These are phyloP conservation scores for Elsinoe australis DNA, from an alignment of 2,329 filamentous ascomycete species.

Conservation along the genomic window DNA sequence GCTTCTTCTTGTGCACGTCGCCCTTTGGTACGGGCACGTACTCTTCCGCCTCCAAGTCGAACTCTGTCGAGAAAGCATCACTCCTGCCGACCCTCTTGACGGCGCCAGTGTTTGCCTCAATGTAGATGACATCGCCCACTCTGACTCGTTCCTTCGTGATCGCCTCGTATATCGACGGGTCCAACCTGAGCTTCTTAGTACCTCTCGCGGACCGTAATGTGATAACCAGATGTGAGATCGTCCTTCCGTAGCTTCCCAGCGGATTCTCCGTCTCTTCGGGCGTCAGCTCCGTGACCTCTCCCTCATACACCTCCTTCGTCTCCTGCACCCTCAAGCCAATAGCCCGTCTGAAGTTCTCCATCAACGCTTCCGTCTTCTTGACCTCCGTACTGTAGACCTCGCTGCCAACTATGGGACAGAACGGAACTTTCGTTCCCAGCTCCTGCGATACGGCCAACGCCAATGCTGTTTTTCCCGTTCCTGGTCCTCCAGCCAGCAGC, in stretches of 20 bases:
- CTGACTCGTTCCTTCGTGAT: constrained; percentile 97
- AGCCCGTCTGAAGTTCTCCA: constrained; percentile 97
- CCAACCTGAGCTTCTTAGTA: constrained; percentile 93
- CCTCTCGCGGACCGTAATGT: constrained; percentile 92
- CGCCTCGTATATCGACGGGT: constrained; percentile 97
- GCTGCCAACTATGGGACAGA: constrained; percentile 95
- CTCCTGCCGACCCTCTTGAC: constrained; percentile 95
- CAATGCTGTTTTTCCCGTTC: constrained; percentile 93
- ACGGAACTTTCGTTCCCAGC: constrained; percentile 94
- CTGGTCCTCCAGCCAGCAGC: constrained; percentile 84
- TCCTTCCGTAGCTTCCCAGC: constrained; percentile 91
- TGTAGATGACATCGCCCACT: constrained; percentile 96
- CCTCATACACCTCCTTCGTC: constrained; percentile 98
- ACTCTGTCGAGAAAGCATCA: constrained; percentile 95
- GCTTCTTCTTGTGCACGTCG: constrained; percentile 99
- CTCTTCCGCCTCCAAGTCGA: constrained; percentile 96
- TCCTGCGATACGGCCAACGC: constrained; percentile 95
- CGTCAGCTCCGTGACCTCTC: constrained; percentile 94
- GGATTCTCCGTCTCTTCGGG: constrained; percentile 98
- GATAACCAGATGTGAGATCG: constrained; percentile 90
- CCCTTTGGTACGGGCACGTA: constrained; percentile 98
- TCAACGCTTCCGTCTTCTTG: constrained; percentile 97
- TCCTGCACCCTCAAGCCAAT: constrained; percentile 96
- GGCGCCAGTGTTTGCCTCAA: constrained; percentile 96
- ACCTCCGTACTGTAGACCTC: constrained; percentile 97